These are phyloP conservation scores for Septoria petroselini DNA, from an alignment of 2,329 filamentous ascomycete genomes.

Conservation along the genomic window DNA sequence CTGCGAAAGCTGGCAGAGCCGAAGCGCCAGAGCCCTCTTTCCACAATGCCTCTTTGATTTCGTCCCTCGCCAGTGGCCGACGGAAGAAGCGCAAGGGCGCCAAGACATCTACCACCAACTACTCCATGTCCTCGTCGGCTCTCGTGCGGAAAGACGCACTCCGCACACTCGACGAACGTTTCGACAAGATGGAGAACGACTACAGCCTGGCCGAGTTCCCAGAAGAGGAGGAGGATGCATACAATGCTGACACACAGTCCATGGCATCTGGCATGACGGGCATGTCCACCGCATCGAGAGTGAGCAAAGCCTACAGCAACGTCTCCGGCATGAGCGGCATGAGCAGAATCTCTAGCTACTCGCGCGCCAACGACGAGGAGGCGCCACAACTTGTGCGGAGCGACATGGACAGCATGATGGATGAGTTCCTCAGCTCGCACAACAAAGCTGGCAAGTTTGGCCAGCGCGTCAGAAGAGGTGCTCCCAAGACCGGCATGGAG, in stretches of 20 bases:
- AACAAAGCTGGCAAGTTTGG: conserved; percentile 67
- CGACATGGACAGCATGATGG: conserved; percentile 87
- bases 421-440: conserved; percentile 81
- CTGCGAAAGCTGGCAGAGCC: conserved; percentile 47
- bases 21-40: conserved; percentile 55
- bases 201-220: conserved; percentile 55
- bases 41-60: conserved; percentile 67
- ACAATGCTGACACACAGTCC: conserved; percentile 43
- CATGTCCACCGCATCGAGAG: conserved; percentile 48
- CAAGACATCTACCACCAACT: conserved; percentile 78
- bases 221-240: conserved; percentile 33
- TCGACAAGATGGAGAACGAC: conserved; percentile 82
- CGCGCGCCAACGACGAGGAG: conserved; percentile 37
- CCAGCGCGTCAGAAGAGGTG: conserved; percentile 66
- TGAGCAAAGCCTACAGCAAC: conserved; percentile 35
- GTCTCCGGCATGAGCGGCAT: conserved; percentile 40
- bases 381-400: conserved; percentile 57
- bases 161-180: conserved; percentile 79
- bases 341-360: conserved; percentile 39
- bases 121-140: conserved; percentile 89
- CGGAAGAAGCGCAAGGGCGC: conserved; percentile 95
- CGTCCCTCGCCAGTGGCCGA: conserved; percentile 69
- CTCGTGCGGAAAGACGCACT: conserved; percentile 84
- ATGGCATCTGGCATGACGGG: conserved; percentile 49
- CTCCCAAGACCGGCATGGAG: conserved; percentile 74